phyloP scores from a whole-genome alignment of 2,329 filamentous ascomycete genomes.

The Alternaria angustiovoidea region DNA sequence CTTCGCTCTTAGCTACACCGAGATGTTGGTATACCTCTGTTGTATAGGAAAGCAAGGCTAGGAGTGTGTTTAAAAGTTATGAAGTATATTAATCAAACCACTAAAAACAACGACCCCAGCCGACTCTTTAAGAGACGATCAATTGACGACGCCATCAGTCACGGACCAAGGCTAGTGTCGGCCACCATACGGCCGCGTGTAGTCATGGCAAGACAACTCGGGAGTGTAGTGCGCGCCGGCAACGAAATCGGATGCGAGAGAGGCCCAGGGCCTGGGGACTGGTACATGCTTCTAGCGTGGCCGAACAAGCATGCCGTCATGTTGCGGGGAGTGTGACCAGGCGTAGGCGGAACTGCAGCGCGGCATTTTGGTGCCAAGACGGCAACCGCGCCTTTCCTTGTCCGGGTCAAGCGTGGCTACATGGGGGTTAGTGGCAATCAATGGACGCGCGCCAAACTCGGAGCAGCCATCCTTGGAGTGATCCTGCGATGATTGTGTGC shows the following conservation, averaged over 20 bases:
- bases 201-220: conserved; percentile 35
- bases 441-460: conserved; percentile 9
- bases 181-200: conserved; percentile 10
- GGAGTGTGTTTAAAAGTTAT: background rate
- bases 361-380: conserved; percentile 35
- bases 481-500: conserved; percentile 1
- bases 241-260: conserved; percentile 35
- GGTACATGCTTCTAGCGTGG: conserved; percentile 18
- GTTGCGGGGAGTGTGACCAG: conserved; percentile 31
- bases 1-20: conserved; percentile 2
- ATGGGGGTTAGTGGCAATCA: background rate
- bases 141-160: conserved; percentile 16
- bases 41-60: background rate
- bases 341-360: conserved; percentile 31
- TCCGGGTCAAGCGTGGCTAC: background rate
- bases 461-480: background rate
- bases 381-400: background rate
- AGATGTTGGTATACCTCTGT: background rate
- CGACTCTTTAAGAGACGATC: conserved; percentile 19
- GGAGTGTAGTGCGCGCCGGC: conserved; percentile 30
- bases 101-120: conserved; percentile 6
- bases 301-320: conserved; percentile 34
- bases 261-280: conserved; percentile 15
- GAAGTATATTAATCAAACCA: background rate
- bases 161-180: conserved; percentile 24